Conservation (phyloP, 225 moss, liverwort and hornwort genomes). For the Sphagnum contortum region DNA sequence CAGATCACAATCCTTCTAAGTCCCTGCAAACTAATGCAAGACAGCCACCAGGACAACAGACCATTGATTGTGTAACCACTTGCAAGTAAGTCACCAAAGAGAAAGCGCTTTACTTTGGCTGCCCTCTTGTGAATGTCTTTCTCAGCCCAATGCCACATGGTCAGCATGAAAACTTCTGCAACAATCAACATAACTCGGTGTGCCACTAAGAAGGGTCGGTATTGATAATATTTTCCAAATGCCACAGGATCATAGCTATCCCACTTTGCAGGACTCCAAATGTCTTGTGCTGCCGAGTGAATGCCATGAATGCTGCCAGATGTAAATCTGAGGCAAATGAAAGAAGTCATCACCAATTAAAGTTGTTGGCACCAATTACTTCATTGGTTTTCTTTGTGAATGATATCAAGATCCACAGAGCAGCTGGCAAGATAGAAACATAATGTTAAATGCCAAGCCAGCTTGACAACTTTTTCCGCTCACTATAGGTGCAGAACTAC, state of each 20-base stretch:
- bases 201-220: conserved; percentile 60
- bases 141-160: conserved; percentile 46
- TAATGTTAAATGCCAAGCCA: too few species aligned
- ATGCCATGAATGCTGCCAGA: conserved; percentile 18
- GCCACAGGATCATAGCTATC: conserved; percentile 61
- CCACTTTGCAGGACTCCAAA: conserved; percentile 42
- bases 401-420: too few species aligned
- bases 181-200: conserved; percentile 50
- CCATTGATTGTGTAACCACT: too few species aligned
- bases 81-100: too few species aligned
- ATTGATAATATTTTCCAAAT: conserved; percentile 58
- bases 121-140: conserved; percentile 64
- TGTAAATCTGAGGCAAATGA: too few species aligned
- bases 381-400: too few species aligned
- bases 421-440: too few species aligned
- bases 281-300: conserved; percentile 33
- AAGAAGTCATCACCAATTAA: too few species aligned
- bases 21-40: neutral
- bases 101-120: conserved; percentile 29
- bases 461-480: too few species aligned
- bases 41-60: neutral
- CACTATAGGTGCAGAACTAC: too few species aligned
- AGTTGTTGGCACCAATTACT: too few species aligned
- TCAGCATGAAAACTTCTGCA: conserved; percentile 50
- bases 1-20: neutral